These are phyloP conservation scores for Canavalia gladiata DNA, from an alignment of 306 rosid genomes.

Conservation along the genomic window DNA sequence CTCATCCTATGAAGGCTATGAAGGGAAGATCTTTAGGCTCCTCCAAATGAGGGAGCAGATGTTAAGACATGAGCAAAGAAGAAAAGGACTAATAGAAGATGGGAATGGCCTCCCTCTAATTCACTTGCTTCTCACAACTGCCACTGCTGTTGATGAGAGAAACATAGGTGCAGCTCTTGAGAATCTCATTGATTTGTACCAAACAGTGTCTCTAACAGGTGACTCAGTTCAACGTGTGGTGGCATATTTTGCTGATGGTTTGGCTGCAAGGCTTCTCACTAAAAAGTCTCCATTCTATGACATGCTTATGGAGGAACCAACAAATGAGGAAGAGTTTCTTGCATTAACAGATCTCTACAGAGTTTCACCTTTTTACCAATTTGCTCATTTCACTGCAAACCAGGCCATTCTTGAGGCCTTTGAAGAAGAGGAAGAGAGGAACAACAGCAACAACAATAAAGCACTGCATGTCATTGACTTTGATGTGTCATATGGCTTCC, in stretches of 20 bases:
- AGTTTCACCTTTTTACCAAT: constrained; percentile 73
- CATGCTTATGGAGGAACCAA: constrained; percentile 68
- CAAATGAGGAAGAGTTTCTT: constrained; percentile 57
- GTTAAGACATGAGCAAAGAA: constrained; percentile 57
- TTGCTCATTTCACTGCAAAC: constrained; percentile 85
- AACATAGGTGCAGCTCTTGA: constrained; percentile 50
- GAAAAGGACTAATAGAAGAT: constrained; percentile 40
- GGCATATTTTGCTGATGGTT: constrained; percentile 69
- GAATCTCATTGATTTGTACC: constrained; percentile 55
- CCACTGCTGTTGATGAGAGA: constrained; percentile 58
- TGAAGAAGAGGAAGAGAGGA: constrained; percentile 62
- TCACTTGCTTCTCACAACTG: constrained; percentile 64
- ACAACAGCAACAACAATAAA: constrained; percentile 25
- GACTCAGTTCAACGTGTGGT: constrained; percentile 70
- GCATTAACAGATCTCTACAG: constrained; percentile 67
- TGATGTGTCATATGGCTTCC: constrained; percentile 72
- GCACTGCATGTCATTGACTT: constrained; percentile 69
- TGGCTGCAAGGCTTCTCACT: constrained; percentile 65
- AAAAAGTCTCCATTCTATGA: constrained; percentile 65
- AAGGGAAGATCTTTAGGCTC: constrained; percentile 65
- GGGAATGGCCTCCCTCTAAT: constrained; percentile 63
- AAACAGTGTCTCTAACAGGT: constrained; percentile 58
- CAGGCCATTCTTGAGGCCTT: constrained; percentile 72
- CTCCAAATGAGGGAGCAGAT: constrained; percentile 72
- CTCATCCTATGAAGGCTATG: constrained; percentile 53